phyloP scores from a whole-genome alignment of 176 grass and related monocot genomes.

The Aechmea fasciata region DNA sequence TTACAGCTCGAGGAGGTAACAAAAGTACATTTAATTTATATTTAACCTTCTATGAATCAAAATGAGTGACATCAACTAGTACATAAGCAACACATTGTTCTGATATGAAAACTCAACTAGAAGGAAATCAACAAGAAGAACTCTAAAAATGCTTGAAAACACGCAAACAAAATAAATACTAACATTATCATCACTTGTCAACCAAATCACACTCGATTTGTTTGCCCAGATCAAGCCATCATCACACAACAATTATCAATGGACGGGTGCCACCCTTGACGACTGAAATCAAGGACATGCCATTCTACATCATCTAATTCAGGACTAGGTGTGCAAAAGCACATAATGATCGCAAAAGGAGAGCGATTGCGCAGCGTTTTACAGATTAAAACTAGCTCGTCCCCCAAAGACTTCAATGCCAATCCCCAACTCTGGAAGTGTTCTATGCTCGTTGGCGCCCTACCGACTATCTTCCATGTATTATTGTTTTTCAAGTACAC shows the following conservation, averaged over 20 bases:
- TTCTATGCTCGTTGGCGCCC: neutral
- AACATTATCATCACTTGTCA: no score
- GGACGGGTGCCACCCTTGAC: neutral
- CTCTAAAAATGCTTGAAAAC: no score
- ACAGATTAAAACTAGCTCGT: neutral
- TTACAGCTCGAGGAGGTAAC: no score
- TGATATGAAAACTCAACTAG: no score
- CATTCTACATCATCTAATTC: neutral
- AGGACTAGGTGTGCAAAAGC: neutral
- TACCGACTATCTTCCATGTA: neutral
- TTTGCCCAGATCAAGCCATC: neutral
- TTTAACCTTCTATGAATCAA: no score
- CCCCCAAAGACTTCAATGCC: neutral
- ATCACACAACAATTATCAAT: constrained; percentile 2
- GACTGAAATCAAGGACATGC: neutral
- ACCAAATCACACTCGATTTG: no score
- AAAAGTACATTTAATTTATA: no score
- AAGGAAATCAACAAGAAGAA: no score
- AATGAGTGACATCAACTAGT: no score
- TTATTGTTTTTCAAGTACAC: neutral
- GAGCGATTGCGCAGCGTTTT: neutral
- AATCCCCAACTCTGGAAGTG: no score
- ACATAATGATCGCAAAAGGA: neutral
- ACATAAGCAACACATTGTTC: no score
- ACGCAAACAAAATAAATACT: no score